Evolutionary conservation across 805 yeast genomes (phyloP).

Genomic region (Wickerhamia fluorescens): DNA sequence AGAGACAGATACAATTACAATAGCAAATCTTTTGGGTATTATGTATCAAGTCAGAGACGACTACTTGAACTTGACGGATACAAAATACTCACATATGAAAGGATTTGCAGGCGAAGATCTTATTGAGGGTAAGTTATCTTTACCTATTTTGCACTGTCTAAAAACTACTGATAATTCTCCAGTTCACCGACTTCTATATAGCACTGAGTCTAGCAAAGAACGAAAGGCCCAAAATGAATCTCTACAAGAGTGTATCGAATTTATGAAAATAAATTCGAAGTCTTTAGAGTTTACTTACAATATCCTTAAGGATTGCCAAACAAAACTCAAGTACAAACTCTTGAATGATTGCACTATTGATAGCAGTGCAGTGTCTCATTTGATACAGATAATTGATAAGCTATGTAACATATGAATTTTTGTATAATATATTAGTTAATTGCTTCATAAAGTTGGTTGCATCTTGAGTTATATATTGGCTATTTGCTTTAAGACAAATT

Average conservation of each 20-base stretch:
- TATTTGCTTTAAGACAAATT: too few relatives aligned
- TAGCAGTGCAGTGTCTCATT: background rate
- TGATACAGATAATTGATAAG: background rate
- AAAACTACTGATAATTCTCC: conserved; percentile 12
- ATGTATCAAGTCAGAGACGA: conserved; percentile 86
- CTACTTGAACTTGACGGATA: conserved; percentile 58
- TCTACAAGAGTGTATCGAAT: conserved; percentile 8
- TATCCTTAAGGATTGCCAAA: conserved; percentile 15
- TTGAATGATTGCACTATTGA: conserved; percentile 4
- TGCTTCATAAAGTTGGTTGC: too few relatives aligned
- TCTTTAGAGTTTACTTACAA: conserved; percentile 20
- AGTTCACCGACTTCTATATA: conserved; percentile 8
- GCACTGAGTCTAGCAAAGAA: background rate
- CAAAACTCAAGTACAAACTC: conserved; percentile 8
- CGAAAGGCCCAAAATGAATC: background rate
- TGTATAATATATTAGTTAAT: too few relatives aligned
- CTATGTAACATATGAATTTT: conserved; percentile 1
- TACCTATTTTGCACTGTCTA: conserved; percentile 65
- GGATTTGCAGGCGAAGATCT: conserved; percentile 70
- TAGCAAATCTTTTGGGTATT: conserved; percentile 74
- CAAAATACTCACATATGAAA: conserved; percentile 54
- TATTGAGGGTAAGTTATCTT: conserved; percentile 83
- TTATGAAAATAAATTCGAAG: conserved; percentile 13
- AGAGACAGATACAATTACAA: conserved; percentile 36
- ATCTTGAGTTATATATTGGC: too few relatives aligned